Percentiles rank a stretch among this genome's conserved stretches.
Evolutionary conservation across 2,329 filamentous ascomycete species (phyloP).

Genomic region (Verticillium tricorpus): DNA sequence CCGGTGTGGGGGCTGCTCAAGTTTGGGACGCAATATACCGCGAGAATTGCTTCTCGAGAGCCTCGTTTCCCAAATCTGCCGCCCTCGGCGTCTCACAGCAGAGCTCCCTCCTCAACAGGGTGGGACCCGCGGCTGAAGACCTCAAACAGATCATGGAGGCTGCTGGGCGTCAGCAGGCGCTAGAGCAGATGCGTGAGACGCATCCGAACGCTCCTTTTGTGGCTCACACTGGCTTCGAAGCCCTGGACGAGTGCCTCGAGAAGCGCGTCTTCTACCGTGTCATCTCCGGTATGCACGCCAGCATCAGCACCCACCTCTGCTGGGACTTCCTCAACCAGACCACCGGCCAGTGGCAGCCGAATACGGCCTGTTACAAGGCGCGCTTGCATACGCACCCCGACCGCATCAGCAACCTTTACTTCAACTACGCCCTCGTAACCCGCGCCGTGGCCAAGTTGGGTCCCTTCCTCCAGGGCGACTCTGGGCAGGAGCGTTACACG

Average conservation of each 20-base stretch:
- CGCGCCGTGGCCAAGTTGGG: constrained; percentile 88
- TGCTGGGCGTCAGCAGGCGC: constrained; percentile 54
- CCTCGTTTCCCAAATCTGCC: constrained; percentile 57
- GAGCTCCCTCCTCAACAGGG: constrained; percentile 53
- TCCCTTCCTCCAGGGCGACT: constrained; percentile 59
- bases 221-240: constrained; percentile 62
- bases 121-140: constrained; percentile 54
- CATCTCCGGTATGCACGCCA: constrained; percentile 96
- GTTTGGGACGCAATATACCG: constrained; percentile 97
- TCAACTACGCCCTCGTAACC: constrained; percentile 95
- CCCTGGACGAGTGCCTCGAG: constrained; percentile 90
- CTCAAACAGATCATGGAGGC: constrained; percentile 58
- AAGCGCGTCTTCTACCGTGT: constrained; percentile 98
- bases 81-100: constrained; percentile 42
- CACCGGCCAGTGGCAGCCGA: constrained; percentile 89
- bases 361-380: constrained; percentile 80
- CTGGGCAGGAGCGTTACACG: constrained; percentile 56
- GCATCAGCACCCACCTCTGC: constrained; percentile 93
- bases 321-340: constrained; percentile 95
- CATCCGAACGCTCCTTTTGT: constrained; percentile 54
- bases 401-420: constrained; percentile 94
- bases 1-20: constrained; percentile 76
- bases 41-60: constrained; percentile 87
- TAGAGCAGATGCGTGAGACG: constrained; percentile 55
- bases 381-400: constrained; percentile 84